Conservation (phyloP, 192 early-diverging fungal genomes). For the Entophlyctis helioformis region DNA sequence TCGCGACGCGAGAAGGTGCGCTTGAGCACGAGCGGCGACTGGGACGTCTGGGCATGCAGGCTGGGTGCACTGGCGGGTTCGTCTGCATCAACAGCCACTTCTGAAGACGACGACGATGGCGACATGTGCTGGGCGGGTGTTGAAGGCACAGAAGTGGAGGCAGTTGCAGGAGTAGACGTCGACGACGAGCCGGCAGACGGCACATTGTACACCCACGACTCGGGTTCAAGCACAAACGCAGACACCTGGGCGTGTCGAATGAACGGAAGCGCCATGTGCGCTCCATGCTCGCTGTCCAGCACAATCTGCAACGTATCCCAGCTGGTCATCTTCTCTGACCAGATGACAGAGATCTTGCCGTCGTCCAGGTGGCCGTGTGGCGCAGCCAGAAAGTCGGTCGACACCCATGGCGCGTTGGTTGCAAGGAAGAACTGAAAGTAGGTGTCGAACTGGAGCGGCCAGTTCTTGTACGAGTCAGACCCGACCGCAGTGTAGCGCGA, state of each 20-base stretch:
- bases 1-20: too few relatives aligned
- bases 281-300: constrained; percentile 22
- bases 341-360: constrained; percentile 39
- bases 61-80: too few relatives aligned
- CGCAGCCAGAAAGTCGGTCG: constrained; percentile 34
- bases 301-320: constrained; percentile 28
- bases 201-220: constrained; percentile 7
- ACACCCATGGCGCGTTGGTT: constrained; percentile 51
- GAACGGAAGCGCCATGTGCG: constrained; percentile 29
- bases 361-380: constrained; percentile 34
- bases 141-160: too few relatives aligned
- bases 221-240: constrained; percentile 47
- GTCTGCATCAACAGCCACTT: too few relatives aligned
- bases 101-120: too few relatives aligned
- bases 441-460: constrained; percentile 4
- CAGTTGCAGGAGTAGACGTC: too few relatives aligned
- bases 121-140: too few relatives aligned
- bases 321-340: constrained; percentile 24
- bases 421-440: constrained; percentile 33
- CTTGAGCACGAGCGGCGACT: too few relatives aligned
- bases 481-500: not conserved
- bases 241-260: constrained; percentile 29
- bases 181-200: too few relatives aligned
- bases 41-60: too few relatives aligned
- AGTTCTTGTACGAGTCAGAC: not conserved